Base-by-base conservation (phyloP, 192 early-diverging fungal species). In the Backusella australiensis region DNA sequence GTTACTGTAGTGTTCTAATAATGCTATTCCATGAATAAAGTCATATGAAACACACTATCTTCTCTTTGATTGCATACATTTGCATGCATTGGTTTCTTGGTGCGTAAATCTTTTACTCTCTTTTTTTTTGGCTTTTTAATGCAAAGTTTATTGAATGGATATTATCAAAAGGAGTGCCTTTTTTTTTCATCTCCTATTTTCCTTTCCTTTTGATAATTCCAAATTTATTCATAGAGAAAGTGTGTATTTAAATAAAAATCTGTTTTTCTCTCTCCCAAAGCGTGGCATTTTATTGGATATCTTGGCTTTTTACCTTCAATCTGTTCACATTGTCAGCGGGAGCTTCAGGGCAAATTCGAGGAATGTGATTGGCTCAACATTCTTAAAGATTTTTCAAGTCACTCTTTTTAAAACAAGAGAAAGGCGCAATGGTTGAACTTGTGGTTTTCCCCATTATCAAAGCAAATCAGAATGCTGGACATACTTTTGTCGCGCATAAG, bases 381-480 rank as follows among this genome's bases (percentile, higher is more conserved):
- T 39, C 1, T 4, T n/a, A 21, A 12, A 1, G 12, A 69, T 69
- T 69, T 36, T 39, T 38, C 19, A 21, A 35, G 35, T 36, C 34
- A 39, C 34, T 69, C 41, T 21, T 69, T 69, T 39, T 23, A 19
- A 38, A 68, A 35, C 9, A 36, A 68, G 19, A 34, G 4, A 68
- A 68, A 68, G 9, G 15, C 5, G 17, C 19, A 38, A 1, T 49
- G 9, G 21, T 56, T 21, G 53, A 21, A 59, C 21, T 59, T 59
- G 53, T 26, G 2, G 21, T 9, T 23, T 59, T 59, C 26, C 11
- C 53, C 11, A 12, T 59, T 59, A 59, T 26, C 53, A 14, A 59
- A 59, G n/a, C 52, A 56, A 26, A 56, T 2, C 19, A 41, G 17
- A 56, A 78, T 78, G 77, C 67, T 78, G 29, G 77, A 78, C 19